phyloP scores from a whole-genome alignment of 2,329 filamentous ascomycete genomes.

The Lecanicillium sp. region DNA sequence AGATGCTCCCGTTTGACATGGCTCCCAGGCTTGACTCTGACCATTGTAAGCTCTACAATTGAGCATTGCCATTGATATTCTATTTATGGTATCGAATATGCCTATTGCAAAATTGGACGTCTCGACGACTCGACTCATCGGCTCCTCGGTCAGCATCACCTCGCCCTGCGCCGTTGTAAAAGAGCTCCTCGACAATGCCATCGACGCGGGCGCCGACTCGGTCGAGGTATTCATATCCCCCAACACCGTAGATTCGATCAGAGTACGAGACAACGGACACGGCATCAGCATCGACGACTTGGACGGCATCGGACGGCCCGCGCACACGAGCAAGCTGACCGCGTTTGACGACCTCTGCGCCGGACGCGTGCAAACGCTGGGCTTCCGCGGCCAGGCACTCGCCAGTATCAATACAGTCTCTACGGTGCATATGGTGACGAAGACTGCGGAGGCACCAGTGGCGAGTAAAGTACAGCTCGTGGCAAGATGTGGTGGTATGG shows the following conservation, averaged over 20 bases:
- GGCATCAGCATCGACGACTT: slow-evolving; percentile 62
- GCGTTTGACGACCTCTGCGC: slow-evolving; percentile 55
- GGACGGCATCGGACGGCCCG: slow-evolving; percentile 53
- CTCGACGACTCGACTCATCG: slow-evolving; percentile 48
- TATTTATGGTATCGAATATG: slow-evolving; percentile 29
- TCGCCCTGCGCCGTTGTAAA: slow-evolving; percentile 61
- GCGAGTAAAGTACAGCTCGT: slow-evolving; percentile 45
- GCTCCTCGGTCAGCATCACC: slow-evolving; percentile 54
- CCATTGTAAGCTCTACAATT: neutral
- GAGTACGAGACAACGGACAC: slow-evolving; percentile 67
- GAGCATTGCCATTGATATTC: neutral
- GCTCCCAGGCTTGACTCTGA: too few relatives aligned
- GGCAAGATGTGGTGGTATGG: slow-evolving; percentile 25
- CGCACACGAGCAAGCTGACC: slow-evolving; percentile 68
- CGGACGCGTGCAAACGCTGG: slow-evolving; percentile 56
- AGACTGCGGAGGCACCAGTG: slow-evolving; percentile 53
- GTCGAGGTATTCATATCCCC: slow-evolving; percentile 58
- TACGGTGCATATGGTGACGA: slow-evolving; percentile 56
- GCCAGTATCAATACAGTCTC: slow-evolving; percentile 58
- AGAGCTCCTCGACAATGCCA: slow-evolving; percentile 70
- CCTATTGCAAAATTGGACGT: slow-evolving; percentile 44
- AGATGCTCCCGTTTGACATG: too few relatives aligned
- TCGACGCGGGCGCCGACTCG: slow-evolving; percentile 63
- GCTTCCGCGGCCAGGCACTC: slow-evolving; percentile 70
- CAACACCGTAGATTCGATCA: slow-evolving; percentile 63